phyloP scores from a whole-genome alignment of 495 filamentous ascomycete species.

The Tuber aestivum region DNA sequence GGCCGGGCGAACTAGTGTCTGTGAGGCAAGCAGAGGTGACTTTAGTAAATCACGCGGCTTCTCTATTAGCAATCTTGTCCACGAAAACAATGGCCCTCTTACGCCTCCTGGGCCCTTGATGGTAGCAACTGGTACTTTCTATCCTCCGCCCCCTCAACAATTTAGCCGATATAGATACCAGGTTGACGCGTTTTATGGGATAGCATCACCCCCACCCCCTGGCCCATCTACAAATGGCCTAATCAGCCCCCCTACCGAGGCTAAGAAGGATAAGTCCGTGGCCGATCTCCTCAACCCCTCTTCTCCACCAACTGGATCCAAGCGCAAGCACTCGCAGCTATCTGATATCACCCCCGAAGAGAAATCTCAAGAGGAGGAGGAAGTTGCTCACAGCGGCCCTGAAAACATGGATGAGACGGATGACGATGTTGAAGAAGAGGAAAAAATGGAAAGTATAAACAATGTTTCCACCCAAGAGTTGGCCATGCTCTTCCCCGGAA shows the following conservation, averaged over 20 bases:
- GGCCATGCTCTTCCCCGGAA: neutral
- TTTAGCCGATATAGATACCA: slow-evolving; percentile 5
- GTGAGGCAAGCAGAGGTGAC: slow-evolving; percentile 26
- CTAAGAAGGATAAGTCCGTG: slow-evolving; percentile 33
- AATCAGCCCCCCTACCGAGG: slow-evolving; percentile 3
- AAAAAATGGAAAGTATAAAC: slow-evolving; percentile 1
- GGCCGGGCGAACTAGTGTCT: slow-evolving; percentile 18
- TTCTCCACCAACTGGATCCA: slow-evolving; percentile 26
- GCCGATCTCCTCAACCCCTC: slow-evolving; percentile 36
- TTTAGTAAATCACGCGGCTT: slow-evolving; percentile 39
- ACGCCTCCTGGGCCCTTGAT: slow-evolving; percentile 27
- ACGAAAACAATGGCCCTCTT: slow-evolving; percentile 24
- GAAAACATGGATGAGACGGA: slow-evolving; percentile 30
- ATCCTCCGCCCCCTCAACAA: slow-evolving; percentile 23
- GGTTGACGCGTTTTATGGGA: slow-evolving; percentile 5
- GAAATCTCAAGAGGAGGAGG: slow-evolving; percentile 2
- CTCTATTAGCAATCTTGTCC: slow-evolving; percentile 37
- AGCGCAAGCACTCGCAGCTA: slow-evolving; percentile 30
- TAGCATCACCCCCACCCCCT: neutral
- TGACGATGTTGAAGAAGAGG: slow-evolving; percentile 27
- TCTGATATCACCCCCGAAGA: slow-evolving; percentile 25
- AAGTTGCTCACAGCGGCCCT: neutral
- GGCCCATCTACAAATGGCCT: slow-evolving; percentile 1
- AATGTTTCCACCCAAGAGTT: neutral
- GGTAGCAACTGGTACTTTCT: slow-evolving; percentile 30